Base-by-base conservation (phyloP, 495 filamentous ascomycete species). In the Penicillium mononematosum region DNA sequence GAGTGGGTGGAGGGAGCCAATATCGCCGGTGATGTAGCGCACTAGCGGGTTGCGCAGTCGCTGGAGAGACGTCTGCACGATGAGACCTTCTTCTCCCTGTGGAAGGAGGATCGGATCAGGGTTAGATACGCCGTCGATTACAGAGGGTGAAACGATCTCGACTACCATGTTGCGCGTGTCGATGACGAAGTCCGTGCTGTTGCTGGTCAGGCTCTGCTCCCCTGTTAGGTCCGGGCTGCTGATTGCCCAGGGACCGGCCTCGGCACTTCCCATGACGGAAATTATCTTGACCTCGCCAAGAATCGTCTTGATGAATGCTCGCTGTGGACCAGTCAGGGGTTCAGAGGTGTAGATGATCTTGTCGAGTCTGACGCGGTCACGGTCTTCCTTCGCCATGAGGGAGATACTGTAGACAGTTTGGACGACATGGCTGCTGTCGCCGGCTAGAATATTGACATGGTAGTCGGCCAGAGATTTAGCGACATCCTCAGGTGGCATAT, bases 1-100 rank as follows among this genome's bases (percentile, higher is more conserved):
- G 4, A 70, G 49, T 1, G 53, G 62, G 31, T 73, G 71, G 1
- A 77, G 16, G 6, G 72, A 74, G 11, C 64, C 71, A 11, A 75
- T 47, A 48, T 77, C 75, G 19, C 75, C 74, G 4, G 69, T 69
- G n/a, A 65, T 56, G 50, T 74, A 77, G 12, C 75, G 67, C 20
- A 77, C 70, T 2, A 76, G 58, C 0, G 75, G 75, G 38, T 77
- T 72, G 0, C 69, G 63, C 1, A 68, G 47, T 10, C 72, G 59
- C 31, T 67, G 63, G 1, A 77, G 60, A 2, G 74, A 76, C 2
- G 72, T 77, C 34, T 71, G 64, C 2, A 72, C 65, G 19, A 76
- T 52, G 29, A 70, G 25, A 1, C 75, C 74, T 4, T 51, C 31
- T 31, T 66, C 54, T 3, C 67, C 70, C 1, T 66, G 56, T 3